Base-by-base conservation (phyloP, 2,329 filamentous ascomycete genomes). In the Claviceps capensis region DNA sequence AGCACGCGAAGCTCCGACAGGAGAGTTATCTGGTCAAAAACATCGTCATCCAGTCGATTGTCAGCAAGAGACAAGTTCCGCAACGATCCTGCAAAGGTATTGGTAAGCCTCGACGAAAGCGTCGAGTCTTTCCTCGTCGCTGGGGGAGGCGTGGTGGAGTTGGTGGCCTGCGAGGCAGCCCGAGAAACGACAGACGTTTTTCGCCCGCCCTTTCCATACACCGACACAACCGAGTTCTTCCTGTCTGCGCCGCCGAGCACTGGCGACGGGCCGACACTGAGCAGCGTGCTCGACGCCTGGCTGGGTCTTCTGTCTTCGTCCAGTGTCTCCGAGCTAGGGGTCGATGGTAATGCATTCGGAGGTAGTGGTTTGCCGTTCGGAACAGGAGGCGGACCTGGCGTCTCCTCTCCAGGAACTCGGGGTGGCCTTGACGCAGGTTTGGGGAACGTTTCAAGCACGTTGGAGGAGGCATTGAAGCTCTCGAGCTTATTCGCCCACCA, bases 401-500 rank as follows among this genome's bases (percentile, higher is more conserved):
- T 55, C 23, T 74, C 65, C 34, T 82, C 79, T 8, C 73, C 75
- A 2, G 79, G 78, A 9, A 76, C 67, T 49, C 85, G 81, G 17
- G 82, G 79, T 47, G 81, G 72, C 47, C 87, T 81, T 8, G 85
- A 85, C 1, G 83, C 78, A 22, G 88, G 88, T 63, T 95, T 96
- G 1, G 93, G 93, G 63, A 98, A 97, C 42, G 80, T 82, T 49
- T 90, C 85, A 19, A 98, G 75, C 6, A 97, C 84, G 60, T 98
- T 98, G 11, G 93, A 96, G 0, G 91, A 97, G 13, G 95, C 83
- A 60, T 98, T 98, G 54, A 98, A 77, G 0, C 85, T 91, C 67
- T 97, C 90, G 51, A 98, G 70, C 63, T 85, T 89, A 60, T 85
- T 84, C 49, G 91, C 91, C 75, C 88, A 91, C 93, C 93, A 98